Percentiles rank a stretch among this genome's conserved stretches.
Evolutionary conservation across 768 basidiomycete species (phyloP).

Genomic region (Leucocoprinus birnbaumii): DNA sequence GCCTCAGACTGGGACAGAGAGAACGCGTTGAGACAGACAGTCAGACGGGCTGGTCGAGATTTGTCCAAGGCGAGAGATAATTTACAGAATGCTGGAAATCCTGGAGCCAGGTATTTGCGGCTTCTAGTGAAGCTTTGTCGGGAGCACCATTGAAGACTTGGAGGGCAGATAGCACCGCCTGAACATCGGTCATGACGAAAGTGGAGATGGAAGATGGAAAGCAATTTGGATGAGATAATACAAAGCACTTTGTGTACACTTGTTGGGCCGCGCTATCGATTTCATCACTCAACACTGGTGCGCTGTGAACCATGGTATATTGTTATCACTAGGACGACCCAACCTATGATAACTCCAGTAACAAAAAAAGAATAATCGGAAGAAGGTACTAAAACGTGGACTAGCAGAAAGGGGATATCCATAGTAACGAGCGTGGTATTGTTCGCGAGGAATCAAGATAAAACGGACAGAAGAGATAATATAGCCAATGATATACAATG

Average conservation of each 20-base stretch:
- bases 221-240: slow-evolving; percentile 16
- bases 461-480: slow-evolving; percentile 33
- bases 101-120: slow-evolving; percentile 93
- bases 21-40: slow-evolving; percentile 50
- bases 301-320: slow-evolving; percentile 38
- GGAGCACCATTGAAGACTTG: slow-evolving; percentile 80
- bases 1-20: slow-evolving; percentile 84
- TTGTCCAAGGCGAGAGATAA: slow-evolving; percentile 70
- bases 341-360: slow-evolving; percentile 38
- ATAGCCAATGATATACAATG: slow-evolving; percentile 38
- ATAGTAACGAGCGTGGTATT: slow-evolving; percentile 55
- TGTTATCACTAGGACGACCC: slow-evolving; percentile 35
- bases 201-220: slow-evolving; percentile 18
- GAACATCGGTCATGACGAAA: slow-evolving; percentile 60
- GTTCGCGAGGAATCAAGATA: slow-evolving; percentile 53
- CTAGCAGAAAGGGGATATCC: slow-evolving; percentile 49
- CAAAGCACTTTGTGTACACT: slow-evolving; percentile 9
- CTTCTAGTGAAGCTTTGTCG: slow-evolving; percentile 78
- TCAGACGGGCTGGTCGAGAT: slow-evolving; percentile 64
- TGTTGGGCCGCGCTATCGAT: slow-evolving; percentile 16
- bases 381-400: slow-evolving; percentile 46
- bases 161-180: slow-evolving; percentile 71
- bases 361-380: slow-evolving; percentile 37
- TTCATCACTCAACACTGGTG: background rate
- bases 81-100: slow-evolving; percentile 99